Conservation (phyloP, 805 yeast genomes). For the Schizosaccharomyces japonicus region DNA sequence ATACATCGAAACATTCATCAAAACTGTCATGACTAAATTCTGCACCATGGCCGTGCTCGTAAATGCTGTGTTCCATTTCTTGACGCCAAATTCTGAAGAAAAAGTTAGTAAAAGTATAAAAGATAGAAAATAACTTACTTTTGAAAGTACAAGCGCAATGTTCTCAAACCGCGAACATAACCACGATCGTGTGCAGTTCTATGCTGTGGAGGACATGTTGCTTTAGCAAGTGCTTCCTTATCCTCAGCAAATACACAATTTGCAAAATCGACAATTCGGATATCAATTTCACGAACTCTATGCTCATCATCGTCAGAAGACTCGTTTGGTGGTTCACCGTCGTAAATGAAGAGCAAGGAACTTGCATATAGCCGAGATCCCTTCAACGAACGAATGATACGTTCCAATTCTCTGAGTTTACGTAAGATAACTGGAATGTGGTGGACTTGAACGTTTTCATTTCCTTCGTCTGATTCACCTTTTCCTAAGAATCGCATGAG, state of each 20-base stretch:
- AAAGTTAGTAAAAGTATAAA: too few relatives aligned
- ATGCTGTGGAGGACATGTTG: constrained; percentile 50
- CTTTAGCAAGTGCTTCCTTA: constrained; percentile 14
- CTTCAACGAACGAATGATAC: constrained; percentile 29
- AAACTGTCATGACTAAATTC: background rate
- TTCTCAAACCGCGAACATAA: constrained; percentile 53
- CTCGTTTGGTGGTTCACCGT: constrained; percentile 23
- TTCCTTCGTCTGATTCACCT: constrained; percentile 35
- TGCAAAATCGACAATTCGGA: constrained; percentile 87
- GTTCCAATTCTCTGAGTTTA: constrained; percentile 33
- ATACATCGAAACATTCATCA: background rate
- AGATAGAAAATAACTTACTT: too few relatives aligned
- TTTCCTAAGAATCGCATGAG: constrained; percentile 37
- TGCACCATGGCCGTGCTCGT: background rate
- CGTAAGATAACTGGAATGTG: constrained; percentile 46
- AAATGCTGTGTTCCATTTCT: background rate
- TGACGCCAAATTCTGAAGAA: background rate
- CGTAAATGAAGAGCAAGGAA: constrained; percentile 69
- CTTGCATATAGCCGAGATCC: constrained; percentile 86
- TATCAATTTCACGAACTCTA: constrained; percentile 12
- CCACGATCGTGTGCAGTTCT: constrained; percentile 51
- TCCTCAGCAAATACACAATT: constrained; percentile 59
- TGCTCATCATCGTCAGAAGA: background rate
- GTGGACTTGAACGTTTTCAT: constrained; percentile 24
- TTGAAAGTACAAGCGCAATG: constrained; percentile 46